Base-by-base conservation (phyloP, 306 rosid genomes). In the Prunus mongolica region DNA sequence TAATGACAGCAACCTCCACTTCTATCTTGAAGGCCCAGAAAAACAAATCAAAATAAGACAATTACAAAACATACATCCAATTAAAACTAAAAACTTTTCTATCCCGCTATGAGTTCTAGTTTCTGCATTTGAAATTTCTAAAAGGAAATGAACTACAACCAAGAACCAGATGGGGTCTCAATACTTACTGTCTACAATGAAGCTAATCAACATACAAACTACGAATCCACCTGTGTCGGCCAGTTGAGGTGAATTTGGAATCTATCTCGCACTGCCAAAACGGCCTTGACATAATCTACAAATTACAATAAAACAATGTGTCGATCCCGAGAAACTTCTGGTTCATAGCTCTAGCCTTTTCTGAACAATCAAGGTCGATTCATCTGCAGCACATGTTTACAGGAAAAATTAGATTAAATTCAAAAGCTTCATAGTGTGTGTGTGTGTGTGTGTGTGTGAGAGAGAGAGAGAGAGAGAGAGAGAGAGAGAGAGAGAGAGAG, bases 381-480 rank as follows among this genome's bases (percentile, higher is more conserved):
- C 84, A 67, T 72, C 91, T 91, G 86, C 86, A 82, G 86, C 85
- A 82, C 15, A 73, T 76, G 46, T 25, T 55, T 57, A 45, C 71
- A 25, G 65, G 15, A 72, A 60, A 60, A 22, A 56, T 32, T 46
- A 25, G 67, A 77, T 65, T 52, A 64, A 28, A 63, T 28, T 61
- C 66, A 52, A 57, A 74, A 55, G 61, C 67, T 20, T 27, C 49
- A 15, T 13, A n/a, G 63, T 13, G 55, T 38, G 44, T 7, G 8
- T 7, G 8, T 6, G 44, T 38, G 2, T 38, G 44, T 38, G 44
- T 38, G 44, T 38, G 44, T 38, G 44, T 34, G n/a, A n/a, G n/a
- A n/a, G n/a, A n/a, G n/a, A n/a, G n/a, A n/a, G n/a, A n/a, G n/a
- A 22, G 22, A 22, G 22, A 22, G 22, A 22, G 19, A 24, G 28